Evolutionary conservation across 2,329 filamentous ascomycete genomes (phyloP).

Genomic region (Aspergillus japonicus): DNA sequence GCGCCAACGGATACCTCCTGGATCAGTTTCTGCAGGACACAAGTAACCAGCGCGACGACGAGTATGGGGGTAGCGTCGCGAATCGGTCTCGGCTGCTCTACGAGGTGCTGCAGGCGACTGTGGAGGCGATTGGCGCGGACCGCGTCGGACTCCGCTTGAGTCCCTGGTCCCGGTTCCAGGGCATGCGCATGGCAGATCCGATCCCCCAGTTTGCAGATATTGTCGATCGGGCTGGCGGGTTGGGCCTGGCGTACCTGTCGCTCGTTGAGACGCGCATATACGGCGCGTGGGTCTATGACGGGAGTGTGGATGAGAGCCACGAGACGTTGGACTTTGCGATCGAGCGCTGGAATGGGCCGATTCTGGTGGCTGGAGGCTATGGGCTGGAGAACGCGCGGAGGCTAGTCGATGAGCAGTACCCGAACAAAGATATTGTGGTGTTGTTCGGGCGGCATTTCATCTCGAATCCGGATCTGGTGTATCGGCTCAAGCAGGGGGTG

Average conservation of each 20-base stretch:
- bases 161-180: conserved; percentile 32
- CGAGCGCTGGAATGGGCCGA: conserved; percentile 39
- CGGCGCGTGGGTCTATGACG: not conserved
- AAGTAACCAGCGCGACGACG: conserved; percentile 47
- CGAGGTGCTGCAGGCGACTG: conserved; percentile 47
- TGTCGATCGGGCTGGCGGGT: not conserved
- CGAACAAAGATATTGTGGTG: conserved; percentile 26
- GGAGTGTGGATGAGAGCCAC: conserved; percentile 44
- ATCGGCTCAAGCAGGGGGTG: conserved; percentile 34
- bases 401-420: conserved; percentile 29
- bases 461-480: conserved; percentile 44
- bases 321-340: conserved; percentile 47
- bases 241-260: conserved; percentile 53
- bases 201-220: conserved; percentile 56
- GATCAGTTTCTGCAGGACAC: conserved; percentile 50
- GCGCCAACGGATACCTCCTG: conserved; percentile 49
- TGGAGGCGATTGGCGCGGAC: conserved; percentile 42
- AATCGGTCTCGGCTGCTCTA: conserved; percentile 54
- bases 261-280: not conserved
- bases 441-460: conserved; percentile 36
- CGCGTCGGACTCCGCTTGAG: conserved; percentile 45
- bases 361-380: conserved; percentile 52
- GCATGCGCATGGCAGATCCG: conserved; percentile 59
- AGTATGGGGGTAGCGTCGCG: conserved; percentile 50
- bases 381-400: conserved; percentile 35